Percentiles rank a stretch among this genome's conserved stretches.
phyloP scores from a whole-genome alignment of 345 rosid species.

The Pistacia vera region DNA sequence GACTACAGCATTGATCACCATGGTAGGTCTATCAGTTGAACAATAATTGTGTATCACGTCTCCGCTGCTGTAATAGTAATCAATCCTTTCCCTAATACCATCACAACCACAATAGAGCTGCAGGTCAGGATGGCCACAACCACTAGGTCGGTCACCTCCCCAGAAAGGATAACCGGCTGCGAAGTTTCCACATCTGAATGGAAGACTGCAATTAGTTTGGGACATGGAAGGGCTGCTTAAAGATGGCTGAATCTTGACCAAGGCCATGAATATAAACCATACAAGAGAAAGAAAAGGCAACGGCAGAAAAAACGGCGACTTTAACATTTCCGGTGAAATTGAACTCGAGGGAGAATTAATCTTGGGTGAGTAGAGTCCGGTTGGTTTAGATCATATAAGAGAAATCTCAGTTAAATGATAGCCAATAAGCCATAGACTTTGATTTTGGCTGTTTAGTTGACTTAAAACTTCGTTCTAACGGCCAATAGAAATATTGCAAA shows the following conservation, averaged over 20 bases:
- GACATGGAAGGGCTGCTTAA: no score
- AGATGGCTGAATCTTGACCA: not conserved
- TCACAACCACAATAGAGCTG: constrained; percentile 19
- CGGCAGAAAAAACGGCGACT: not conserved
- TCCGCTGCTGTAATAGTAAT: no score
- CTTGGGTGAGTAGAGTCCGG: no score
- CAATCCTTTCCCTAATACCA: no score
- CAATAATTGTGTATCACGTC: no score
- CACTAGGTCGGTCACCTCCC: not conserved
- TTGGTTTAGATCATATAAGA: no score
- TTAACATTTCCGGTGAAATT: not conserved
- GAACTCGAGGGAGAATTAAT: no score
- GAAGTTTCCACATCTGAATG: not conserved
- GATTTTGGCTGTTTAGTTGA: no score
- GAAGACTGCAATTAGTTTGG: not conserved
- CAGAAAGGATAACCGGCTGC: not conserved
- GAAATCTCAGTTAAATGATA: no score
- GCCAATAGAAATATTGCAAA: no score
- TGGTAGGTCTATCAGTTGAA: not conserved
- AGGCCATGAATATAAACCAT: not conserved
- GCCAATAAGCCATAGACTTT: no score
- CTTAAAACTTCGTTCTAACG: no score
- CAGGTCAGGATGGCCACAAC: constrained; percentile 33
- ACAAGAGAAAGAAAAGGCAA: not conserved
- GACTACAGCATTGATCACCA: not conserved